Conservation (phyloP, 2,329 filamentous ascomycete genomes). For the Pyrenophora teres region DNA sequence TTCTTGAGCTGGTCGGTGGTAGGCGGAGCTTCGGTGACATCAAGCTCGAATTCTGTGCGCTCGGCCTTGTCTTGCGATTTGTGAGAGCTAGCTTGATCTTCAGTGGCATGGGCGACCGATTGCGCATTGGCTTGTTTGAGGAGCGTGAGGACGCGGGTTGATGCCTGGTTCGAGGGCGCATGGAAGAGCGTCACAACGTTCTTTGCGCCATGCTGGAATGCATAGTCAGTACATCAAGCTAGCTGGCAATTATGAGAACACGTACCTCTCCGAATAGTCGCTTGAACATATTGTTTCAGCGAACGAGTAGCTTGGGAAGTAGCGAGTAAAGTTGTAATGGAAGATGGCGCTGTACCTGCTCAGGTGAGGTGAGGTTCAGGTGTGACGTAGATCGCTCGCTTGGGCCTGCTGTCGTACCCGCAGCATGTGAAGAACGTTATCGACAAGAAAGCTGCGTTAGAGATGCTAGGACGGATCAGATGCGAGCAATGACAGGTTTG, state of each 20-base stretch:
- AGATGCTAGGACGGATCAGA: background rate
- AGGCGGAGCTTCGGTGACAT: conserved; percentile 78
- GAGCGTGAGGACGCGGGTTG: conserved; percentile 72
- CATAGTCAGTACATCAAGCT: conserved; percentile 17
- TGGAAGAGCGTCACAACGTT: conserved; percentile 98
- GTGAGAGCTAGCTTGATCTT: conserved; percentile 75
- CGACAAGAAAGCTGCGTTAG: conserved; percentile 3
- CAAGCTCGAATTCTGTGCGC: conserved; percentile 79
- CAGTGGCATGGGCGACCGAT: conserved; percentile 68
- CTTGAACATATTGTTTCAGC: conserved; percentile 47
- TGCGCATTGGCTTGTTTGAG: conserved; percentile 80
- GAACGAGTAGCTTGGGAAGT: conserved; percentile 13
- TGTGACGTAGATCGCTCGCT: conserved; percentile 36
- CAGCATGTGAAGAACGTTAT: conserved; percentile 1
- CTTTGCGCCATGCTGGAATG: conserved; percentile 52
- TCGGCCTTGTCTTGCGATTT: conserved; percentile 62
- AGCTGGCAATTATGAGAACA: background rate
- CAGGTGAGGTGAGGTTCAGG: conserved; percentile 25
- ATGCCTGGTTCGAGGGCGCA: conserved; percentile 74
- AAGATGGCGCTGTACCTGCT: conserved; percentile 22
- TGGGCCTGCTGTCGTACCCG: conserved; percentile 14
- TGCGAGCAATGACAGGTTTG: no score
- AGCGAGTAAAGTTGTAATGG: conserved; percentile 17
- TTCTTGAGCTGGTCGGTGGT: conserved; percentile 82
- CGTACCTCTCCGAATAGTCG: conserved; percentile 54